Evolutionary conservation across 1,284 basidiomycete species (phyloP), one percentile per base, ranked within the genome.

Genomic region (Cryptococcus jaspeensis): DNA sequence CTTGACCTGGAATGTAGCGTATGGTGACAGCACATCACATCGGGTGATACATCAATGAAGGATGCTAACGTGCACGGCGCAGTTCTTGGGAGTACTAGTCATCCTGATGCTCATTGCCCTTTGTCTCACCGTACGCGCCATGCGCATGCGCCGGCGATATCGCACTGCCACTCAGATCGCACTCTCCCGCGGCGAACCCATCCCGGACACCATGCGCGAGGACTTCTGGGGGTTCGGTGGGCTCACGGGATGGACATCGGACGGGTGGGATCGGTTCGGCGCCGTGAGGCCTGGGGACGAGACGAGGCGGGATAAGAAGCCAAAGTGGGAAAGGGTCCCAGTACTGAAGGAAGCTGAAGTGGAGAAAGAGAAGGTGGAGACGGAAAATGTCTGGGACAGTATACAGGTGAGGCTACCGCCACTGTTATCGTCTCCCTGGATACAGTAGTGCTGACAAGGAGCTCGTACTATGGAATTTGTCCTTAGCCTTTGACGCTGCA

Each of bases 31-130:
- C n/a, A 8, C 40, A 18, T 7, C 8, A 8, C 40, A 42, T 7
- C 13, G 40, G 40, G n/a, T 7, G n/a, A 42, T 42, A 9, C 8
- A 13, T 22, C 22, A 13, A 42, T 42, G 40, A 8, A 16, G 40
- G 8, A 42, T 22, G 40, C 22, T 42, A 13, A 18, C 8, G 22
- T 9, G 40, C n/a, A 38, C 4, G n/a, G 15, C 37, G 9, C 59
- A 75, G 73, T 71, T 75, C 43, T 68, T 75, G n/a, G 73, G 68
- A 23, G 67, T 73, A 13, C 59, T 75, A 13, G 63, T 72, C 36
- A 56, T 70, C 25, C 60, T 75, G 16, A 57, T 73, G 37, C 35
- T 58, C 13, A 50, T 72, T 18, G 73, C 71, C 3, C 66, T 59
- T 7, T 64, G 63, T 32, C 50, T 75, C 12, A 66, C 67, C 12